Percentiles rank a stretch among this genome's conserved stretches.
Conservation (phyloP, 805 yeast species). For the Scheffersomyces ergatensis region DNA sequence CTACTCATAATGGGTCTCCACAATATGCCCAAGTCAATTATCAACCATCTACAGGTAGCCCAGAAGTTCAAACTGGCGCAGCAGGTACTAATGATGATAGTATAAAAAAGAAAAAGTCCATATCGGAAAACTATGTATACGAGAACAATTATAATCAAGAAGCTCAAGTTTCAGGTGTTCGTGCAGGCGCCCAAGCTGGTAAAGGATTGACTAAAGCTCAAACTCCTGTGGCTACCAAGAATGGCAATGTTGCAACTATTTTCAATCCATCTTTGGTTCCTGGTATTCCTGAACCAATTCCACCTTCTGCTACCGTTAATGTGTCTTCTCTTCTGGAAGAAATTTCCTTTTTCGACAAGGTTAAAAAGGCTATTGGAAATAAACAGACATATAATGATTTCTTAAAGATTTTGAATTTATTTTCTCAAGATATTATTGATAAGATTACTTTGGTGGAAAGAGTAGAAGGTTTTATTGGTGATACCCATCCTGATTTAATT, state of each 20-base stretch:
- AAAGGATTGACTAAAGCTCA: conserved; percentile 18
- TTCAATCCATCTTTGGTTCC: conserved; percentile 72
- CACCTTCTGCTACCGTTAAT: conserved; percentile 40
- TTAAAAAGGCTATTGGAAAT: conserved; percentile 82
- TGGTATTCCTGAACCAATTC: conserved; percentile 81
- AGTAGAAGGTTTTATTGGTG: conserved; percentile 82
- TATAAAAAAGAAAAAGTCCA: conserved; percentile 18
- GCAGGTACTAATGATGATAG: conserved; percentile 1
- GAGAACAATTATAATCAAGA: conserved; percentile 40
- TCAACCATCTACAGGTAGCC: conserved; percentile 10
- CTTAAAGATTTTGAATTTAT: conserved; percentile 80
- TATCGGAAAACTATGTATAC: conserved; percentile 25
- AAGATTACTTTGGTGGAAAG: conserved; percentile 77
- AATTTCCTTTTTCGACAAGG: conserved; percentile 86
- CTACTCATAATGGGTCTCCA: conserved; percentile 21
- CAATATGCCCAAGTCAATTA: conserved; percentile 9
- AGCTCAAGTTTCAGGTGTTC: conserved; percentile 47
- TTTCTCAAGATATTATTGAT: conserved; percentile 88
- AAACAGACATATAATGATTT: conserved; percentile 92
- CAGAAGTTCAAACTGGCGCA: conserved; percentile 6
- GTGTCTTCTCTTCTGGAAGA: conserved; percentile 75
- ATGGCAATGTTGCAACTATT: conserved; percentile 31
- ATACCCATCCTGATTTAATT: conserved; percentile 67
- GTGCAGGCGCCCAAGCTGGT: conserved; percentile 22
- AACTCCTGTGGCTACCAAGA: conserved; percentile 10